These are phyloP conservation scores for Hordeum vulgare DNA, from an alignment of 176 grass and related monocot genomes.

Conservation along the genomic window MorexV3_pseudomolecules_assembly NC_058521.1:585058496-585058995, in stretches of 20 bases:
- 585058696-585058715: not conserved
- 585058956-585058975: not conserved
- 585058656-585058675: not conserved
- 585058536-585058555: not conserved
- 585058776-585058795: not conserved
- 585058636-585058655: not conserved
- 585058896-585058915: slow-evolving; percentile 40
- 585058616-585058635: not conserved
- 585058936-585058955: not conserved
- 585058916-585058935: not conserved
- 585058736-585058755: not conserved
- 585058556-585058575: not conserved
- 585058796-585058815: not conserved
- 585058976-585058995: not conserved
- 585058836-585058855: slow-evolving; percentile 17
- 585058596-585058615: not conserved
- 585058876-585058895: slow-evolving; percentile 28
- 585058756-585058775: not conserved
- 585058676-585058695: not conserved
- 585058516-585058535: not conserved
- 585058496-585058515: not conserved
- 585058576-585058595: too few species aligned
- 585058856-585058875: slow-evolving; percentile 25
- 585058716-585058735: not conserved
- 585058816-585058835: slow-evolving; percentile 3